Percentiles rank a stretch among this genome's conserved stretches.
Conservation (phyloP, 192 early-diverging fungal species). For the Thoreauomyces humboldtii region DNA sequence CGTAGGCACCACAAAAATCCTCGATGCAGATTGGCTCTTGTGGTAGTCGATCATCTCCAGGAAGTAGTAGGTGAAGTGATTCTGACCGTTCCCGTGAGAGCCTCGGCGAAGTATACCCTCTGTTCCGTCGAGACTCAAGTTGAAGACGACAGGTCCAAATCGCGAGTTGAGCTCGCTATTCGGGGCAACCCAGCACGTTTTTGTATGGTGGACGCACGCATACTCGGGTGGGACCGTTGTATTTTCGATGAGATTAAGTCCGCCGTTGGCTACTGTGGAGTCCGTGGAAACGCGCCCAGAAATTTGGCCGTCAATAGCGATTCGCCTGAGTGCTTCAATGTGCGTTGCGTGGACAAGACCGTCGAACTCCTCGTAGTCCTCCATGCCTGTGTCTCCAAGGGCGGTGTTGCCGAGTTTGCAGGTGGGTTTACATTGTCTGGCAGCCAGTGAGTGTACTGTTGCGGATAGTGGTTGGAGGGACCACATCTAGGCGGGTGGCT, state of each 20-base stretch:
- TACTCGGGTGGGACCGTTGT: too few species aligned
- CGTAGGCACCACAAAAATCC: too few species aligned
- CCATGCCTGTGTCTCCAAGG: conserved; percentile 1
- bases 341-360: conserved; percentile 10
- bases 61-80: too few species aligned
- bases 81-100: too few species aligned
- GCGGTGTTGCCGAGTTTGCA: conserved; percentile 1
- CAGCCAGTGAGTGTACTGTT: conserved; percentile 10
- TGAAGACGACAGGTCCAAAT: too few species aligned
- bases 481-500: conserved; percentile 8
- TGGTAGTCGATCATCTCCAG: too few species aligned
- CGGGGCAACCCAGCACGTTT: too few species aligned
- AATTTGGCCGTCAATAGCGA: not conserved
- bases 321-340: not conserved
- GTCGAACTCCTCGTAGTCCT: conserved; percentile 5
- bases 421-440: not conserved
- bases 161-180: too few species aligned
- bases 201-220: too few species aligned
- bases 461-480: not conserved
- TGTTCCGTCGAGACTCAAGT: too few species aligned
- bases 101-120: too few species aligned
- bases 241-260: conserved; percentile 9
- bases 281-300: not conserved
- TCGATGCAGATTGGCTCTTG: too few species aligned
- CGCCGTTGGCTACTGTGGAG: conserved; percentile 4